These are phyloP conservation scores for Inga leiocalycina DNA, from an alignment of 306 rosid species.

Conservation along the genomic window DNA sequence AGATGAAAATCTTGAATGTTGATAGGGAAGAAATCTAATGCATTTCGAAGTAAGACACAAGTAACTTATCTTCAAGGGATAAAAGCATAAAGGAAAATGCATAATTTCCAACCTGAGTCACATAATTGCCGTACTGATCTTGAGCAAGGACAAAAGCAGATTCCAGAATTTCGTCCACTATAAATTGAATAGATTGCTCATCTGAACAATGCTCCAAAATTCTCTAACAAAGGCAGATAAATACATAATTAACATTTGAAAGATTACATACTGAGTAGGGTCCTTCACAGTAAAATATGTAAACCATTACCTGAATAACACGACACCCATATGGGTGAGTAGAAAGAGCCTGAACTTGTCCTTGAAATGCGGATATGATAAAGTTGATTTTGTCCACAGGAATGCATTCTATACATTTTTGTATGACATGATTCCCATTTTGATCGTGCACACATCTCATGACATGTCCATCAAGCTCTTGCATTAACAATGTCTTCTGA, in stretches of 20 bases:
- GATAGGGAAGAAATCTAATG: background rate
- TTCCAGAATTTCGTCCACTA: conserved; percentile 65
- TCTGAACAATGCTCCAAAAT: conserved; percentile 72
- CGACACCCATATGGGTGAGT: conserved; percentile 82
- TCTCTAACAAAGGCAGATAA: conserved; percentile 46
- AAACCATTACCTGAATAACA: conserved; percentile 60
- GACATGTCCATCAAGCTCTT: conserved; percentile 70
- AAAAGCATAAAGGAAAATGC: background rate
- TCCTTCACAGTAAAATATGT: conserved; percentile 2
- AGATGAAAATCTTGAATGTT: background rate
- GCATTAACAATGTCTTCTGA: conserved; percentile 56
- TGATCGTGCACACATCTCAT: conserved; percentile 74
- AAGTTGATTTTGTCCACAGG: conserved; percentile 57
- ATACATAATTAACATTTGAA: conserved; percentile 11
- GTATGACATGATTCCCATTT: conserved; percentile 82
- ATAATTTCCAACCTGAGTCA: conserved; percentile 56
- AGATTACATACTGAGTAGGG: conserved; percentile 17
- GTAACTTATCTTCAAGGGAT: background rate
- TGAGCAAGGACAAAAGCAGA: conserved; percentile 61
- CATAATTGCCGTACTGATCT: conserved; percentile 80
- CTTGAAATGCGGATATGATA: conserved; percentile 59
- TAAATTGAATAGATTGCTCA: conserved; percentile 48
- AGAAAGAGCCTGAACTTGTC: conserved; percentile 57
- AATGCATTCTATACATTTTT: conserved; percentile 69
- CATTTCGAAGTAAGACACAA: background rate